Percentiles rank a stretch among this genome's conserved stretches.
These are phyloP conservation scores for Afroboletus lepidellus DNA, from an alignment of 1,284 basidiomycete species.

Conservation along the genomic window DNA sequence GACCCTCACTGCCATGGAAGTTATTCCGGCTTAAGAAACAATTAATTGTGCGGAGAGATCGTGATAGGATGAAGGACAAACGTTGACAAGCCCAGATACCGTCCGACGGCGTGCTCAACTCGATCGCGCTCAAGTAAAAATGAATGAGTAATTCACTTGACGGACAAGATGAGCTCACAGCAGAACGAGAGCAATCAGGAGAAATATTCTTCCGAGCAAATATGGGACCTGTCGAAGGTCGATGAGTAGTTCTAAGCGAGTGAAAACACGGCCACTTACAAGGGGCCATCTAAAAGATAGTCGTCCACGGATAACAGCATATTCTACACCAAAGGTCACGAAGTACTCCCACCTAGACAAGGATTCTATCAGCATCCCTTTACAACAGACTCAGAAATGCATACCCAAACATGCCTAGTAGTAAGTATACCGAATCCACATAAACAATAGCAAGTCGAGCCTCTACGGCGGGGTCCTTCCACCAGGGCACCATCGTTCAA, in stretches of 20 bases:
- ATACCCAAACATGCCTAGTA: slow-evolving; percentile 18
- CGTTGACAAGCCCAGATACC: slow-evolving; percentile 14
- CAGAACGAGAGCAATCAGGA: not conserved
- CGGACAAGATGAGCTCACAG: not conserved
- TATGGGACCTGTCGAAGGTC: not conserved
- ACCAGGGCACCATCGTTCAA: slow-evolving; percentile 13
- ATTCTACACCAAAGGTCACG: not conserved
- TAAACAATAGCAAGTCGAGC: not conserved
- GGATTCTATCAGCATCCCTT: not conserved
- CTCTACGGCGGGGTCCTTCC: slow-evolving; percentile 7
- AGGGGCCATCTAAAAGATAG: not conserved
- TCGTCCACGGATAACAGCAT: not conserved
- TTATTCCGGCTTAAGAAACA: slow-evolving; percentile 4
- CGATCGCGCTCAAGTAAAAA: slow-evolving; percentile 6
- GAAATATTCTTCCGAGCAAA: not conserved
- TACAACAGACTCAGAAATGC: not conserved
- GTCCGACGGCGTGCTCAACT: not conserved
- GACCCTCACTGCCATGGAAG: slow-evolving; percentile 7
- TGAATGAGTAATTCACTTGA: not conserved
- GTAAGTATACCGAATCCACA: slow-evolving; percentile 3
- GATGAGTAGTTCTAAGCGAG: not conserved
- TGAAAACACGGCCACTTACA: not conserved
- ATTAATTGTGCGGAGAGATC: not conserved
- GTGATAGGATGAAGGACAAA: slow-evolving; percentile 3
- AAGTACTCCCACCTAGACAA: slow-evolving; percentile 25